Conservation (phyloP, 2,329 filamentous ascomycete species). For the Pestalotiopsis sp. region DNA sequence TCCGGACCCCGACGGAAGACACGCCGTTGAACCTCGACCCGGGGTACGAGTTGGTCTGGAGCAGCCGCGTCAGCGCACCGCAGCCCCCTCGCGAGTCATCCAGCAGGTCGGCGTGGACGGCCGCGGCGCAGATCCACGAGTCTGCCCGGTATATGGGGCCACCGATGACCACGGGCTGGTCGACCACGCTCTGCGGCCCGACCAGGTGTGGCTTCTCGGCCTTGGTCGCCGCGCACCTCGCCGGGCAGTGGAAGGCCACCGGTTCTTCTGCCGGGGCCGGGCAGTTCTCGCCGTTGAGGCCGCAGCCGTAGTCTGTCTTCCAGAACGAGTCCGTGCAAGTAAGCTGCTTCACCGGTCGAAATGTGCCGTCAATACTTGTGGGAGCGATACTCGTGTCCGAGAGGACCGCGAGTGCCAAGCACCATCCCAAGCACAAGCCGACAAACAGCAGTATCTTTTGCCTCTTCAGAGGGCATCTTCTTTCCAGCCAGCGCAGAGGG, state of each 20-base stretch:
- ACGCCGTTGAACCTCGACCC: constrained; percentile 8
- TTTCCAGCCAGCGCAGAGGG: background rate
- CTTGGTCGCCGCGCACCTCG: constrained; percentile 52
- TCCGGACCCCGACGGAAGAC: constrained; percentile 10
- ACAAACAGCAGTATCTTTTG: constrained; percentile 9
- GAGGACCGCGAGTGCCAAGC: constrained; percentile 40
- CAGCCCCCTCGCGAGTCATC: constrained; percentile 66
- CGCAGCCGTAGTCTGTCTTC: constrained; percentile 52
- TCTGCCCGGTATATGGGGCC: constrained; percentile 61
- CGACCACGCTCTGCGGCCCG: constrained; percentile 48
- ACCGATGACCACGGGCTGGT: constrained; percentile 49
- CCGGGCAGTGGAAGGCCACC: constrained; percentile 59
- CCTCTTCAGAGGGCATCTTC: constrained; percentile 2
- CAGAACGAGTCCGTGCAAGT: constrained; percentile 56
- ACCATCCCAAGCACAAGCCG: constrained; percentile 11
- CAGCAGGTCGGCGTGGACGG: constrained; percentile 71
- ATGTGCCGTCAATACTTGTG: background rate
- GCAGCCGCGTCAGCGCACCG: constrained; percentile 65
- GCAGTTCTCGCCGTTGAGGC: constrained; percentile 59
- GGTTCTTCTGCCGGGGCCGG: constrained; percentile 56
- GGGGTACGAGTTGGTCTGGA: constrained; percentile 59
- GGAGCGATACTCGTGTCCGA: constrained; percentile 15
- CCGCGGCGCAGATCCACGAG: constrained; percentile 73
- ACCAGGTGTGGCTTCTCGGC: constrained; percentile 59
- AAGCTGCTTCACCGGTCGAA: constrained; percentile 32